A percentile compares a stretch with the other conserved stretches of the same genome.
Evolutionary conservation across 2,329 filamentous ascomycete species (phyloP).

Genomic region (Ophiosphaerella herpotricha): DNA sequence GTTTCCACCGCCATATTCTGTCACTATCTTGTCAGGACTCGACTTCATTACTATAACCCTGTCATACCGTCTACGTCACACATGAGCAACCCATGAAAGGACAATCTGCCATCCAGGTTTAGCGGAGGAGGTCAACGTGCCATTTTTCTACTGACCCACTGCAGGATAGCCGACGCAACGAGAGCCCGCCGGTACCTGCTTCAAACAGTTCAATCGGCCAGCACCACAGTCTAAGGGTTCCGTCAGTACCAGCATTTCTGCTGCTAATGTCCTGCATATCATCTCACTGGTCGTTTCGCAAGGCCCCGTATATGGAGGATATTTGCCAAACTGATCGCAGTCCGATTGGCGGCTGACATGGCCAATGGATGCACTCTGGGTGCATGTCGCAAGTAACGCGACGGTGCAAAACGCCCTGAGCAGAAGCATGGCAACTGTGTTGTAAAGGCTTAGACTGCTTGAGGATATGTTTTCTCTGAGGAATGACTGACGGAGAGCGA

Average conservation of each 20-base stretch:
- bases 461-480: background rate
- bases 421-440: conserved; percentile 1
- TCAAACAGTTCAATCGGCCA: conserved; percentile 6
- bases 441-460: background rate
- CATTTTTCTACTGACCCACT: background rate
- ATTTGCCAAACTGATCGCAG: conserved; percentile 8
- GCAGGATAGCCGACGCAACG: conserved; percentile 5
- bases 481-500: background rate
- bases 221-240: conserved; percentile 6
- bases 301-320: conserved; percentile 5
- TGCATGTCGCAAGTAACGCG: background rate
- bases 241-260: background rate
- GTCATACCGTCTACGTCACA: background rate
- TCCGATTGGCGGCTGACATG: conserved; percentile 4
- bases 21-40: too few relatives aligned
- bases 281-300: conserved; percentile 7
- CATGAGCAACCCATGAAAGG: conserved; percentile 8
- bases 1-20: too few relatives aligned
- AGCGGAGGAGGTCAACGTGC: background rate
- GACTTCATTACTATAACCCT: background rate
- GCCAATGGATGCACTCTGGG: conserved; percentile 1
- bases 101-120: conserved; percentile 1
- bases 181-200: conserved; percentile 1
- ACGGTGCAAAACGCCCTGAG: background rate
- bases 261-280: background rate